phyloP scores from a whole-genome alignment of 305 asterid genomes.

The Fraxinus dipetala region DNA sequence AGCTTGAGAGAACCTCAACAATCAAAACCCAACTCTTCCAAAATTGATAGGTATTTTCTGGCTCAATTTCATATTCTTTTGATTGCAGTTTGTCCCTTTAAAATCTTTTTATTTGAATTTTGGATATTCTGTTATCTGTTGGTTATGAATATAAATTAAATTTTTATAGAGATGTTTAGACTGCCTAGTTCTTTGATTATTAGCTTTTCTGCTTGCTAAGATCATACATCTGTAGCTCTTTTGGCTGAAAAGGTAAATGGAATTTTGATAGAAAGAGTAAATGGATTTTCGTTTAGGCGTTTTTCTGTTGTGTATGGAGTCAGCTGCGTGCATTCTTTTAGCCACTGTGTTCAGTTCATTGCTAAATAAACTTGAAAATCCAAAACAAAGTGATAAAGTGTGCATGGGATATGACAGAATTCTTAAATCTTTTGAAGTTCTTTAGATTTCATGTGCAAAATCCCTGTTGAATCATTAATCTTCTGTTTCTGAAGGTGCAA shows the following conservation, averaged over 20 bases:
- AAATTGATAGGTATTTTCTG: background rate
- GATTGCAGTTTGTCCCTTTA: background rate
- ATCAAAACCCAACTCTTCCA: constrained; percentile 6
- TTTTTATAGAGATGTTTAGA: background rate
- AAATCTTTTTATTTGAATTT: background rate
- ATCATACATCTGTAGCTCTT: background rate
- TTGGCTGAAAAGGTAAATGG: background rate
- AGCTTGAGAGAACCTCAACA: constrained; percentile 9
- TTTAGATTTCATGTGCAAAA: background rate
- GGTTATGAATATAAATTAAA: background rate
- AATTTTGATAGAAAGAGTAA: background rate
- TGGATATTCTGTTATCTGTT: background rate
- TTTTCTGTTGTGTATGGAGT: background rate
- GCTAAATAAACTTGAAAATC: background rate
- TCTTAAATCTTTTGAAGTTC: background rate
- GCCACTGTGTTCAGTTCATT: background rate
- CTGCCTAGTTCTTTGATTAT: background rate
- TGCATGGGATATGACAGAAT: background rate
- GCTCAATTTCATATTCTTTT: background rate
- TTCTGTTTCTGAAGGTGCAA: background rate
- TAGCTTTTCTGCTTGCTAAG: background rate
- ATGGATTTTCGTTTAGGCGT: background rate
- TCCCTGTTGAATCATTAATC: background rate
- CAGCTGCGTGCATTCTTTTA: background rate
- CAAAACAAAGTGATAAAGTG: background rate